Percentiles rank a stretch among this genome's conserved stretches.
Evolutionary conservation across 2,329 filamentous ascomycete species (phyloP).

Genomic region (Chaetomium olivaceum): DNA sequence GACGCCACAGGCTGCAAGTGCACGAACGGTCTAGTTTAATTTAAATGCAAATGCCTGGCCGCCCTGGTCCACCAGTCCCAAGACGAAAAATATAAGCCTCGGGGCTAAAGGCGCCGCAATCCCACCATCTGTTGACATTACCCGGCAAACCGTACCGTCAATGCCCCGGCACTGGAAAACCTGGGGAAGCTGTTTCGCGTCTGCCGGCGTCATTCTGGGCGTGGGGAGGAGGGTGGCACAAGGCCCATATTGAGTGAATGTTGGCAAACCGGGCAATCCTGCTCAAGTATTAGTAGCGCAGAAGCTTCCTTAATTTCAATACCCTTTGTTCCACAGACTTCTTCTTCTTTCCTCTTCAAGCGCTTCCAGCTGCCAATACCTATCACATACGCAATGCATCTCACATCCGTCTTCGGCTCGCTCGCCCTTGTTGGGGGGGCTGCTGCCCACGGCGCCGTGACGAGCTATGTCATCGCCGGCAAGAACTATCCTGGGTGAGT

Average conservation of each 20-base stretch:
- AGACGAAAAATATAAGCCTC: background rate
- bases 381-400: background rate
- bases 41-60: background rate
- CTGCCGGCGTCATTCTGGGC: background rate
- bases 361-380: background rate
- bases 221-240: background rate
- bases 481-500: constrained; percentile 33
- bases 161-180: background rate
- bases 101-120: background rate
- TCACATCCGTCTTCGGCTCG: constrained; percentile 35
- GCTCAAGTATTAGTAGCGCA: background rate
- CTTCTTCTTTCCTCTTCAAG: background rate
- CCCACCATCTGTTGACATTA: constrained; percentile 2
- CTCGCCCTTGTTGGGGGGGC: constrained; percentile 31
- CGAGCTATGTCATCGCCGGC: constrained; percentile 36
- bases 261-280: background rate
- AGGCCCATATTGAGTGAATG: background rate
- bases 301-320: background rate
- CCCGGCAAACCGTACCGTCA: constrained; percentile 1
- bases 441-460: constrained; percentile 42
- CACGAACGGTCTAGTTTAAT: background rate
- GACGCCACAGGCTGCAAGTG: background rate
- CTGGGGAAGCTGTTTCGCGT: background rate
- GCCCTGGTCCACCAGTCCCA: background rate
- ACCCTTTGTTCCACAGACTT: background rate